Evolutionary conservation across 2,329 filamentous ascomycete genomes (phyloP).

Genomic region (Fusarium sp.): DNA sequence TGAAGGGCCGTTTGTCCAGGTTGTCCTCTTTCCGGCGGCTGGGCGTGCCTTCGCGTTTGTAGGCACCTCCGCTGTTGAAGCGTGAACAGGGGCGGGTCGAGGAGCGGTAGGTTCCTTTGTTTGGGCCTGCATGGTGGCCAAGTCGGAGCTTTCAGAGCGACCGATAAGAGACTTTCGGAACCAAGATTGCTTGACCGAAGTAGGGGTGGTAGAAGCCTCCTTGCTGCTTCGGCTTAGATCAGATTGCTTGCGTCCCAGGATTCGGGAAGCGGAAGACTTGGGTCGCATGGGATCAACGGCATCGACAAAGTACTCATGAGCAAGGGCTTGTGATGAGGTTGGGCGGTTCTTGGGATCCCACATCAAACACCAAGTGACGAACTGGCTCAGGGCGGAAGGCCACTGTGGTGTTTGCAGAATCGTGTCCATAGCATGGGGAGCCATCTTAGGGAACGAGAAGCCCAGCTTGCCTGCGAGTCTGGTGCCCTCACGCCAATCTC

Average conservation of each 20-base stretch:
- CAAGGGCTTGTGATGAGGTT: conserved; percentile 92
- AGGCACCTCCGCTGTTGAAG: conserved; percentile 56
- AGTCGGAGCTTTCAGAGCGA: conserved; percentile 78
- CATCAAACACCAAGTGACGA: conserved; percentile 99
- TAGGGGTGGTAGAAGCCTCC: conserved; percentile 71
- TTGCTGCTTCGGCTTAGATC: conserved; percentile 80
- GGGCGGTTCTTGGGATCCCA: conserved; percentile 96
- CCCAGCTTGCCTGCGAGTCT: conserved; percentile 94
- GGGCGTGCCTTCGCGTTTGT: conserved; percentile 56
- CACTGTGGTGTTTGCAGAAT: conserved; percentile 92
- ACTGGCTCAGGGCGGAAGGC: conserved; percentile 88
- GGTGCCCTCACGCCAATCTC: conserved; percentile 97
- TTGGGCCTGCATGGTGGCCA: conserved; percentile 64
- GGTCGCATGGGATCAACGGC: conserved; percentile 92
- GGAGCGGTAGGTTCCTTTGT: conserved; percentile 64
- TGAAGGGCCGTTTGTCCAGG: conserved; percentile 88
- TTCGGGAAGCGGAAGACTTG: conserved; percentile 88
- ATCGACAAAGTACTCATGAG: conserved; percentile 94
- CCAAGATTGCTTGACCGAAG: conserved; percentile 92
- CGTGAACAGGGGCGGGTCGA: conserved; percentile 62
- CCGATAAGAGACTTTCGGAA: conserved; percentile 95
- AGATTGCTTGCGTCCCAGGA: conserved; percentile 91
- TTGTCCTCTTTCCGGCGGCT: conserved; percentile 83
- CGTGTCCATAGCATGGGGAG: conserved; percentile 95
- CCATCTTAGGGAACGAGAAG: conserved; percentile 99